phyloP scores from a whole-genome alignment of 2,329 filamentous ascomycete genomes.

The Zalaria obscura region DNA sequence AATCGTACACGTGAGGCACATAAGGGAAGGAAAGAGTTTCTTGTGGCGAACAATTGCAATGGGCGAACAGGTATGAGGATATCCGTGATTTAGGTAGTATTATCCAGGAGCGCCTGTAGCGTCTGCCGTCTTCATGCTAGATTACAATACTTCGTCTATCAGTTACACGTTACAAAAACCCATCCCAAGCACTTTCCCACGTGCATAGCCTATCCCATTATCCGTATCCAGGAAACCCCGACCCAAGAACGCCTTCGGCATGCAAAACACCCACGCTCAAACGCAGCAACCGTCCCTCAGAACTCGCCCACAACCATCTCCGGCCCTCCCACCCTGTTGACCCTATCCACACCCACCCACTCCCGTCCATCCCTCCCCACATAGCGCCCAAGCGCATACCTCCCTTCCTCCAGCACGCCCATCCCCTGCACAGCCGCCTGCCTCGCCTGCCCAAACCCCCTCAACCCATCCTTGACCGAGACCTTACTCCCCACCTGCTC shows the following conservation, averaged over 20 bases:
- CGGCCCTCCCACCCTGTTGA: conserved; percentile 27
- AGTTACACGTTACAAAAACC: not conserved
- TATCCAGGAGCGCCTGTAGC: too few relatives aligned
- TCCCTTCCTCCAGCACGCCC: conserved; percentile 19
- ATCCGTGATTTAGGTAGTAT: too few relatives aligned
- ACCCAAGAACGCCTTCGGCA: not conserved
- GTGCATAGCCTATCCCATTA: not conserved
- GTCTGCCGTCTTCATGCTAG: too few relatives aligned
- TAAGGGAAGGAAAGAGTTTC: too few relatives aligned
- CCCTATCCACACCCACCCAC: conserved; percentile 45
- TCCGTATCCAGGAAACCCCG: not conserved
- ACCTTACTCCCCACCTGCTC: conserved; percentile 11
- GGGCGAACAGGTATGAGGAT: too few relatives aligned
- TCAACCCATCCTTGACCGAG: conserved; percentile 15
- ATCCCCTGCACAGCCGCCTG: conserved; percentile 3
- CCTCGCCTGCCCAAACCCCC: conserved; percentile 17
- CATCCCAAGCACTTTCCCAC: not conserved
- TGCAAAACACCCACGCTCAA: not conserved
- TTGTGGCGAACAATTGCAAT: too few relatives aligned
- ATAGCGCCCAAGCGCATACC: conserved; percentile 44
- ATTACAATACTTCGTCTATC: too few relatives aligned
- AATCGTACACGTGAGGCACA: too few relatives aligned
- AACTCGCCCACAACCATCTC: conserved; percentile 4
- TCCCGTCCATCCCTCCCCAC: conserved; percentile 44
- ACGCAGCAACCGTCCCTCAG: not conserved